Base-by-base conservation (phyloP, 163 green algal genomes). In the Chlorella variabilis region DNA sequence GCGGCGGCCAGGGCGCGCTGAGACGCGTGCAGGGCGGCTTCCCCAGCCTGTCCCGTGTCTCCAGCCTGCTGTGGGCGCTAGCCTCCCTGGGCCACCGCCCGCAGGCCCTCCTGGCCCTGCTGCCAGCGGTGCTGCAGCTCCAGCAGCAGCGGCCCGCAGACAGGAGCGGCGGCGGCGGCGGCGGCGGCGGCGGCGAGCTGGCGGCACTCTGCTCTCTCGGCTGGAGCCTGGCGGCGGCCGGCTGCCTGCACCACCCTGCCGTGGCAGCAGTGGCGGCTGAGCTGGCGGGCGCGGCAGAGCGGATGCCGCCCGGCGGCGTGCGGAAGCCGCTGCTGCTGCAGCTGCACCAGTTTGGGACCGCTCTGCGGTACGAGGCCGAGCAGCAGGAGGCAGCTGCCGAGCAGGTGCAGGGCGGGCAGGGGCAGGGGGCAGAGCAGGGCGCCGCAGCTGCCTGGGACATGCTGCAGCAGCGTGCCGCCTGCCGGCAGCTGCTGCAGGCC, bases 271-370 rank as follows among this genome's bases (percentile, higher is more conserved):
- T 80, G 7, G 56, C 58, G 3, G 39, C 5, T 1, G 74, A 36
- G 58, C 74, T 80, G 38, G 61, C 39, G 6, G 41, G 15, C 2
- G 38, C n/a, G 5, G 74, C 74, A 1, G 74, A 8, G 25, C 8
- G n/a, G 15, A 0, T 71, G 58, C 21, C 74, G 8, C 36, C 56
- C 3, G 34, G 1, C 0, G 65, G 21, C 2, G 38, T 27, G 21
- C 56, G 15, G 13, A 58, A 56, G 41, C 7, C 17, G 1, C 7
- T 25, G 36, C 74, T 80, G 38, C 74, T 71, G 58, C 74, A 80
- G 74, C 58, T 80, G 74, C 74, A 80, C 58, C 74, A 80, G 39
- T 80, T 80, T 49, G n/a, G 7, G 6, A 20, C 45, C 18, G 74
- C 74, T 2, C 74, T 80, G 1, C 27, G 45, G 39, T 27, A 54